Conservation (phyloP, 2,329 filamentous ascomycete genomes). For the Talaromyces sp. region DNA sequence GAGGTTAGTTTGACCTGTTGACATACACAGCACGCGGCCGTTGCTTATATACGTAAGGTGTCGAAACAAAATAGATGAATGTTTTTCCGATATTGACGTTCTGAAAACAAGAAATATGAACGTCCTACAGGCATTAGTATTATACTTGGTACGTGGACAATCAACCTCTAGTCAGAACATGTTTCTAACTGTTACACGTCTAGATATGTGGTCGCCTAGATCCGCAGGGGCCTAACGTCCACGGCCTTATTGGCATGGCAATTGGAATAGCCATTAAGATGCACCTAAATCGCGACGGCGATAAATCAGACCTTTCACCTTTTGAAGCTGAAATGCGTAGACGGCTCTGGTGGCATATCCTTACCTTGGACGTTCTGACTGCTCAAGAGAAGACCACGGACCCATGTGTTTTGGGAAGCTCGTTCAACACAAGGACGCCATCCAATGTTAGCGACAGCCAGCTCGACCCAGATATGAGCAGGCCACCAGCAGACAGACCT, state of each 20-base stretch:
- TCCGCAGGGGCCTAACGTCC: conserved; percentile 15
- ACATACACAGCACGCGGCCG: not conserved
- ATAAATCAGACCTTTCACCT: conserved; percentile 47
- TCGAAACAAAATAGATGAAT: conserved; percentile 18
- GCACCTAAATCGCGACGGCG: conserved; percentile 57
- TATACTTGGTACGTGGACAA: conserved; percentile 20
- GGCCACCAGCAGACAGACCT: conserved; percentile 3
- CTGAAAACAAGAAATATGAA: conserved; percentile 16
- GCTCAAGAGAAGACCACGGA: conserved; percentile 26
- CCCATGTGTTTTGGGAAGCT: conserved; percentile 20
- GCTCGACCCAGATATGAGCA: conserved; percentile 18
- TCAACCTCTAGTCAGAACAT: not conserved
- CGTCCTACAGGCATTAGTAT: conserved; percentile 19
- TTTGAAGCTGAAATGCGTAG: conserved; percentile 58
- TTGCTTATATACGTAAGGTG: conserved; percentile 16
- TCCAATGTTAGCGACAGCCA: conserved; percentile 25
- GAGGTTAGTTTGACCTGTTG: conserved; percentile 11
- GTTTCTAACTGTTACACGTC: not conserved
- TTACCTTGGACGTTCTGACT: conserved; percentile 25
- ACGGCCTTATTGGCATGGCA: conserved; percentile 7
- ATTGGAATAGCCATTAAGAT: conserved; percentile 49
- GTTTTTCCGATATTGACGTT: conserved; percentile 14
- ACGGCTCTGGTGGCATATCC: conserved; percentile 56
- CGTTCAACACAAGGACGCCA: conserved; percentile 24
- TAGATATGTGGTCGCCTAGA: conserved; percentile 19